Percentiles rank a stretch among this genome's conserved stretches.
Conservation (phyloP, 495 filamentous ascomycete genomes). For the Hyaloscypha variabilis region DNA sequence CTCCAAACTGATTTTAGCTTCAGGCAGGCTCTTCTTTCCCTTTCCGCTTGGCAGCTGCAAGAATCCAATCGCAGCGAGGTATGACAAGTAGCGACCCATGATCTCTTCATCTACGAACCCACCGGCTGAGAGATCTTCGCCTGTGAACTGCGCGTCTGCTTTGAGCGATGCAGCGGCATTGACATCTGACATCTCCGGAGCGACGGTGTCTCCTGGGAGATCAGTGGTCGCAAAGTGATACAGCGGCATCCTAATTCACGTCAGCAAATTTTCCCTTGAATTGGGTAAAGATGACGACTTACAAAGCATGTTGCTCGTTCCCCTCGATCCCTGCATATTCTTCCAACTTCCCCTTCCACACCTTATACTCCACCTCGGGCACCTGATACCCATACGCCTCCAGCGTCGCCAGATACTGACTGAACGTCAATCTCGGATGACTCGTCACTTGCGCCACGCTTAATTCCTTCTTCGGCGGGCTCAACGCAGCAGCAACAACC, state of each 20-base stretch:
- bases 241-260: conserved; percentile 62
- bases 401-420: conserved; percentile 72
- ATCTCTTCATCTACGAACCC: conserved; percentile 66
- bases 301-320: conserved; percentile 67
- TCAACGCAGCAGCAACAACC: conserved; percentile 63
- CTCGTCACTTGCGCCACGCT: conserved; percentile 78
- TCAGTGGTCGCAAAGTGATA: conserved; percentile 83
- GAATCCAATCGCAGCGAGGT: conserved; percentile 72
- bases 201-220: conserved; percentile 75
- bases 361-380: conserved; percentile 66
- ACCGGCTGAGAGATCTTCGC: conserved; percentile 63
- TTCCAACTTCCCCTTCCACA: conserved; percentile 57
- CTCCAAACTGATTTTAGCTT: conserved; percentile 20
- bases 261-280: neutral
- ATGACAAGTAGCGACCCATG: conserved; percentile 74
- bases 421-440: conserved; percentile 79
- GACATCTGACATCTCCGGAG: conserved; percentile 77
- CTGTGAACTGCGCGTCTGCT: conserved; percentile 63
- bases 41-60: conserved; percentile 55
- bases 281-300: conserved; percentile 2
- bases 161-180: conserved; percentile 69
- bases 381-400: conserved; percentile 77
- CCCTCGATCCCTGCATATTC: conserved; percentile 54
- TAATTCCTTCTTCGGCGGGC: conserved; percentile 40
- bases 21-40: conserved; percentile 33